These are phyloP conservation scores for Heliamphora pulchella DNA, from an alignment of 179 eudicot species.

Conservation along the genomic window DNA sequence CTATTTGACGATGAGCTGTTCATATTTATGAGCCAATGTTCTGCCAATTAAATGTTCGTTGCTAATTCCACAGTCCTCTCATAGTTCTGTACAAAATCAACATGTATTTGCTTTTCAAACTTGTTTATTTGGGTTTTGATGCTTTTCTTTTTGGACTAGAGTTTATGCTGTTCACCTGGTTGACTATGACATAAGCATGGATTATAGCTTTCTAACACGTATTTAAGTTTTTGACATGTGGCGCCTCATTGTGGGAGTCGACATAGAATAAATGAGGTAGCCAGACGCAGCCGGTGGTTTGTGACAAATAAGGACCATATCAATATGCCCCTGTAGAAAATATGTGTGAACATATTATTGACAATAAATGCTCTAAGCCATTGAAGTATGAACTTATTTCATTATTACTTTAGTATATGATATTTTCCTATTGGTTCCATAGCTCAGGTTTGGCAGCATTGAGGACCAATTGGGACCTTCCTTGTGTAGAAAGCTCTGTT, in stretches of 20 bases:
- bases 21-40: neutral
- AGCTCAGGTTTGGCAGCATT: conserved; percentile 84
- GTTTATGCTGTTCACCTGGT: neutral
- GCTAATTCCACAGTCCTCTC: neutral
- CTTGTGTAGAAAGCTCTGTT: conserved; percentile 67
- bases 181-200: neutral
- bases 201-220: neutral
- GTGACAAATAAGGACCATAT: neutral
- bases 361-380: too few relatives aligned
- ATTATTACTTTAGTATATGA: conserved; percentile 19
- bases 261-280: conserved; percentile 3
- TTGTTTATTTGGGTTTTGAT: conserved; percentile 4
- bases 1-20: neutral
- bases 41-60: neutral
- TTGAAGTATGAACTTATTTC: too few relatives aligned
- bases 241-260: neutral
- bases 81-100: neutral
- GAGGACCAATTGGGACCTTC: conserved; percentile 67
- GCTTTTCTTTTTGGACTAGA: neutral
- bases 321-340: neutral
- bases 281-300: neutral
- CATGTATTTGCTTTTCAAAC: neutral
- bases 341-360: too few relatives aligned
- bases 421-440: conserved; percentile 37
- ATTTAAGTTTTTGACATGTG: neutral